Base-by-base conservation (phyloP, 345 rosid species). In the Boechera divaricarpa region DNA sequence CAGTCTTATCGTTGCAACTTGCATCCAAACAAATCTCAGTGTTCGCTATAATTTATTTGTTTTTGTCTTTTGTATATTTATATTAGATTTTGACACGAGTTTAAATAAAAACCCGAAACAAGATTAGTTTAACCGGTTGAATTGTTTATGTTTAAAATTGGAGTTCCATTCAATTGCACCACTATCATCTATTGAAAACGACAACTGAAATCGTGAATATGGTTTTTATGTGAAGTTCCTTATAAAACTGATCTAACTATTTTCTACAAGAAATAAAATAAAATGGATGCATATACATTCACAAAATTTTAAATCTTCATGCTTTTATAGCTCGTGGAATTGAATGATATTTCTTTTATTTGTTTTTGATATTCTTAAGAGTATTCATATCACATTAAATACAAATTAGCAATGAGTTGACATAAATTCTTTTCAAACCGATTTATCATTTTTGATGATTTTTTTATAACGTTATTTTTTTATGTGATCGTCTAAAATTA, bases 1-100 rank as follows among this genome's bases (percentile, higher is more conserved):
- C 52, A 63, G 80, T 77, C 76, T 70, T 28, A 77, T 77, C 72
- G 64, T 70, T 77, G 80, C 75, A 77, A 77, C 80, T 77, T 69
- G 70, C 69, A 52, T 60, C 10, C 63, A 68, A 51, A 69, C 74
- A 69, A 39, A 21, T 60, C 67, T 38, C 42, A 16, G 47, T 66
- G 51, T 57, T 26, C 47, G 38, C 58, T 66, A 48, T 59, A 7
- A 49, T 60, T 75, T 57, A 57, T 59, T 67, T 45, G 7, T 8
- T 55, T 74, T 33, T 75, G 42, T 58, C 16, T 67, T 64, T 44
- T 45, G 4, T 45, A 26, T 66, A 28, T 58, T 66, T 47, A 39
- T 9, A 36, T 47, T 28, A 10, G 72, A 65, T 33, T 57, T 65
- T 33, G 64, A 10, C 41, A 26, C 65, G 10, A 24, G 21, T 56